Percentiles rank a stretch among this genome's conserved stretches.
phyloP scores from a whole-genome alignment of 805 yeast genomes.

The Sugiyamaella smithiae region DNA sequence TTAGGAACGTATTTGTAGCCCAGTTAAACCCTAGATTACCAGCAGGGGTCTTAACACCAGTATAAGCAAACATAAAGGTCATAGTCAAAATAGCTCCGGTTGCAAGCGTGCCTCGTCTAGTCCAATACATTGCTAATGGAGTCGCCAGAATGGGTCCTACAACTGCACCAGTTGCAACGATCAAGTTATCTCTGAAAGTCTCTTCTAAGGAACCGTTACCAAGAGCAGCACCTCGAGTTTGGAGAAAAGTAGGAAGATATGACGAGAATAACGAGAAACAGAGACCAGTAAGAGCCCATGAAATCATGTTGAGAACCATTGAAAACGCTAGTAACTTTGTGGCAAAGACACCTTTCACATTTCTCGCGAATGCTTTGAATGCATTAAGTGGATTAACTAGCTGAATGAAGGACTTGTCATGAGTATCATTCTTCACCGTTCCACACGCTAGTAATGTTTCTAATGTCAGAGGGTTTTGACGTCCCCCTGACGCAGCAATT shows the following conservation, averaged over 20 bases:
- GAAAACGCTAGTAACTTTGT: conserved; percentile 36
- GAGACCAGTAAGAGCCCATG: conserved; percentile 59
- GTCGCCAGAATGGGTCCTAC: conserved; percentile 45
- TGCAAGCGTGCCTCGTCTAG: conserved; percentile 53
- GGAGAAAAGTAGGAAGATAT: conserved; percentile 52
- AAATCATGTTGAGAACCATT: conserved; percentile 44
- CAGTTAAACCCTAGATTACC: conserved; percentile 52
- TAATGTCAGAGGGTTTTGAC: conserved; percentile 42
- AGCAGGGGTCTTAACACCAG: conserved; percentile 45
- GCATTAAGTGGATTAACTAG: conserved; percentile 21
- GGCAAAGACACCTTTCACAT: conserved; percentile 48
- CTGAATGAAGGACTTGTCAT: conserved; percentile 13
- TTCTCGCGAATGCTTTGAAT: conserved; percentile 33
- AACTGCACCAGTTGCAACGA: conserved; percentile 47
- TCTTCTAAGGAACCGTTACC: conserved; percentile 27
- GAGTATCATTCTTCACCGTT: background rate
- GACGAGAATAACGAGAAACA: conserved; percentile 58
- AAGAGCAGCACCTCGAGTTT: conserved; percentile 44
- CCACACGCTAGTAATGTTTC: conserved; percentile 50
- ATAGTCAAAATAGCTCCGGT: conserved; percentile 54
- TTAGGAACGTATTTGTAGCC: conserved; percentile 43
- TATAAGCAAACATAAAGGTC: conserved; percentile 56
- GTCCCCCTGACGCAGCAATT: conserved; percentile 49
- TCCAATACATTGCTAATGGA: background rate
- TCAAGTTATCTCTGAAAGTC: conserved; percentile 33